Conservation (phyloP, 1,284 basidiomycete genomes). For the Austroboletus niveus region DNA sequence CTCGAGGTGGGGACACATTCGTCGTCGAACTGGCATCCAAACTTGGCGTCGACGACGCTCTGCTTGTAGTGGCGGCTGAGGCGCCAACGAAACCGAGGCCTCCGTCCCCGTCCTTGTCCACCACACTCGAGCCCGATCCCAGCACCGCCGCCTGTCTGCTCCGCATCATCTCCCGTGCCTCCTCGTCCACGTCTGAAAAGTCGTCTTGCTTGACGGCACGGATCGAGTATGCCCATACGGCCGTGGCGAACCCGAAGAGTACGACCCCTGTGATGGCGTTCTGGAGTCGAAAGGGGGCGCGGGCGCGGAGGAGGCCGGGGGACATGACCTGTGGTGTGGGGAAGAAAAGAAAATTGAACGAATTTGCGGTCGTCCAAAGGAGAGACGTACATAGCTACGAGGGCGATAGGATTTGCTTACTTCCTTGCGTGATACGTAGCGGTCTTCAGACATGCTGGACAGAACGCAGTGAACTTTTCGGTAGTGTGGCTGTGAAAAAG, state of each 20-base stretch:
- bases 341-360: not conserved
- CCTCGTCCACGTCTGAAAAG: constrained; percentile 82
- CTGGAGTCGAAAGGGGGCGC: constrained; percentile 76
- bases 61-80: too few species aligned
- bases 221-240: constrained; percentile 92
- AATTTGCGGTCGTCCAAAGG: not conserved
- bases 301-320: constrained; percentile 81
- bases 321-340: constrained; percentile 68
- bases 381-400: constrained; percentile 36
- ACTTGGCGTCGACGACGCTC: not conserved
- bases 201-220: constrained; percentile 91
- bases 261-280: constrained; percentile 79
- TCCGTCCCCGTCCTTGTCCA: not conserved
- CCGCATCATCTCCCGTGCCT: constrained; percentile 55
- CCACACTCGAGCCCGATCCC: not conserved
- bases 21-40: not conserved
- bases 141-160: constrained; percentile 13
- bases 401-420: constrained; percentile 40
- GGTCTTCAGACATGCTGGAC: constrained; percentile 28
- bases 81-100: not conserved
- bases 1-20: constrained; percentile 15
- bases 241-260: constrained; percentile 76
- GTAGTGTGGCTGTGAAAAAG: too few species aligned
- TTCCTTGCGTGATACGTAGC: constrained; percentile 36
- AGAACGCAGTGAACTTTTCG: too few species aligned